Evolutionary conservation across 352 stramenopile genomes (phyloP).

Genomic region (Globisporangium heterothallicum): DNA sequence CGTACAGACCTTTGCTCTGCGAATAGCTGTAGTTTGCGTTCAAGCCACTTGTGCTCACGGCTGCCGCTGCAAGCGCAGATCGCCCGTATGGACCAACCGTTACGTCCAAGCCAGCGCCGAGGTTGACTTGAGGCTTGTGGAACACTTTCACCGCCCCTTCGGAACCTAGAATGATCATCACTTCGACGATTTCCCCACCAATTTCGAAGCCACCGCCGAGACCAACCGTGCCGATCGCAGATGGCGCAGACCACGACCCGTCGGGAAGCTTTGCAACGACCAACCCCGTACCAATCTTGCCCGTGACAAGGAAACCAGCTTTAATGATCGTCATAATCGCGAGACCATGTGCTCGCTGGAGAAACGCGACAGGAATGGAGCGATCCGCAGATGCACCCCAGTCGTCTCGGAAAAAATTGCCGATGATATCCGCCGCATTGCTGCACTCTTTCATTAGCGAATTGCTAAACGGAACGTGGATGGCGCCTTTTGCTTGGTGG

Average conservation of each 20-base stretch:
- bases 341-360: slow-evolving; percentile 48
- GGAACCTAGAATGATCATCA: slow-evolving; percentile 89
- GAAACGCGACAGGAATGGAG: slow-evolving; percentile 38
- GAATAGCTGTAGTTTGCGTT: slow-evolving; percentile 92
- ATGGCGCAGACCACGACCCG: slow-evolving; percentile 87
- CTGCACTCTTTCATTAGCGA: slow-evolving; percentile 49
- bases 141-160: slow-evolving; percentile 85
- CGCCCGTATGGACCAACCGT: slow-evolving; percentile 80
- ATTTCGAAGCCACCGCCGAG: slow-evolving; percentile 80
- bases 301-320: slow-evolving; percentile 50
- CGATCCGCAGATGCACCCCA: slow-evolving; percentile 43
- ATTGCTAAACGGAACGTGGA: slow-evolving; percentile 40
- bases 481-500: slow-evolving; percentile 26
- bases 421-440: slow-evolving; percentile 56
- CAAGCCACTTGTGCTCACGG: slow-evolving; percentile 45
- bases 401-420: slow-evolving; percentile 58
- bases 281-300: slow-evolving; percentile 62
- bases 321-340: slow-evolving; percentile 52
- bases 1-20: slow-evolving; percentile 90
- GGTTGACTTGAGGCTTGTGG: slow-evolving; percentile 74
- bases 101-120: slow-evolving; percentile 84
- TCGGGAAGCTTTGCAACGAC: slow-evolving; percentile 77
- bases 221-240: slow-evolving; percentile 85
- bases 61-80: slow-evolving; percentile 61
- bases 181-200: slow-evolving; percentile 85